Evolutionary conservation across 106 monocot species (phyloP).

Genomic region (Phalaenopsis aphrodite): DNA sequence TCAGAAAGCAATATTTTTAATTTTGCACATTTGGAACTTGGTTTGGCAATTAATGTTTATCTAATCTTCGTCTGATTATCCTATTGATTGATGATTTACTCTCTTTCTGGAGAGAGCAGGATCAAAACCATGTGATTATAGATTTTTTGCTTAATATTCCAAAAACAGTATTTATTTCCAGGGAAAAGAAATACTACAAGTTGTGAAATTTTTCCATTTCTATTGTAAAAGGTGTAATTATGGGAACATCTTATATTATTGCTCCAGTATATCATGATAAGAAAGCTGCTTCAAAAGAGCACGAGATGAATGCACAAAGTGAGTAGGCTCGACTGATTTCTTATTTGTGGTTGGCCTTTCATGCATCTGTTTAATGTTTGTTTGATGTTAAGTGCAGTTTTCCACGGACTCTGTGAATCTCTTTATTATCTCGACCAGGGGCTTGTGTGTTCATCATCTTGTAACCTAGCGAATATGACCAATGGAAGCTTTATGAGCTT

Average conservation of each 20-base stretch:
- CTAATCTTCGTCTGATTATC: no score
- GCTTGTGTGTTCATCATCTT: conserved; percentile 68
- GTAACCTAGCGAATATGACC: conserved; percentile 66
- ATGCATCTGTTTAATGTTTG: conserved; percentile 6
- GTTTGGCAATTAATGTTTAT: no score
- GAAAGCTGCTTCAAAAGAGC: conserved; percentile 43
- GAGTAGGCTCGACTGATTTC: conserved; percentile 10
- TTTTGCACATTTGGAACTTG: not conserved
- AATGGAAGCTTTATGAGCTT: conserved; percentile 47
- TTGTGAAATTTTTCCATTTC: not conserved
- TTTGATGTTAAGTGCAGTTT: conserved; percentile 42
- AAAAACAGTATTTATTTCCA: not conserved
- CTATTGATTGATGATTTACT: no score
- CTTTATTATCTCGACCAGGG: conserved; percentile 71
- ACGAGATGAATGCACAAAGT: conserved; percentile 56
- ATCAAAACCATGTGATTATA: no score
- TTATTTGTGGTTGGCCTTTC: not conserved
- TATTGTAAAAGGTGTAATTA: conserved; percentile 41
- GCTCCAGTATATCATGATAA: conserved; percentile 39
- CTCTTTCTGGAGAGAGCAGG: no score
- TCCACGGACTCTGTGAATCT: conserved; percentile 53
- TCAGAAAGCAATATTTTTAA: not conserved
- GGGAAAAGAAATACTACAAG: not conserved
- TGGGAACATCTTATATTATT: conserved; percentile 55
- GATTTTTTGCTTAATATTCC: no score